Evolutionary conservation across 108 stramenopile genomes (phyloP).

Genomic region (Thalassiosira profunda): DNA sequence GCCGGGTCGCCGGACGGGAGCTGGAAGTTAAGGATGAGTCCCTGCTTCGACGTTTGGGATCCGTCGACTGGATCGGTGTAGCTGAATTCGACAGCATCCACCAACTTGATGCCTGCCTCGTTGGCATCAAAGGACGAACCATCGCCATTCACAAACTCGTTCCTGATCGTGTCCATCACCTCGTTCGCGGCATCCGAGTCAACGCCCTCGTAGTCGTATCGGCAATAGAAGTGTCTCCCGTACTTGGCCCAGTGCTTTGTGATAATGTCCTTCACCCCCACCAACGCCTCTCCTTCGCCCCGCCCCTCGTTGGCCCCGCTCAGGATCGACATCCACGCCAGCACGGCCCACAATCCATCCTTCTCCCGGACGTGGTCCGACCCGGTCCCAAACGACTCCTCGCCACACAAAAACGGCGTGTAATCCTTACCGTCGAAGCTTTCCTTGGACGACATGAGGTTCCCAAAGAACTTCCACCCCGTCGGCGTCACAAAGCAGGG

Average conservation of each 20-base stretch:
- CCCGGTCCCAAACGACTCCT: constrained; percentile 99
- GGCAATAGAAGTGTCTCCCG: constrained; percentile 98
- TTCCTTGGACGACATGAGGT: constrained; percentile 97
- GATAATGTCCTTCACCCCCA: constrained; percentile 93
- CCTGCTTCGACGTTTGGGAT: constrained; percentile 89
- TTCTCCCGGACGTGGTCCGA: constrained; percentile 99
- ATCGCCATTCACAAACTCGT: constrained; percentile 65
- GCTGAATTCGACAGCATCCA: constrained; percentile 74
- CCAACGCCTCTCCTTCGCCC: constrained; percentile 59
- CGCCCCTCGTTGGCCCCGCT: constrained; percentile 89
- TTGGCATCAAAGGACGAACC: constrained; percentile 33
- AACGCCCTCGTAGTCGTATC: constrained; percentile 99
- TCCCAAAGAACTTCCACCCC: constrained; percentile 99
- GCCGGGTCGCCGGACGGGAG: constrained; percentile 82
- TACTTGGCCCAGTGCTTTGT: constrained; percentile 93
- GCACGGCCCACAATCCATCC: constrained; percentile 99
- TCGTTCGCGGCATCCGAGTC: constrained; percentile 86
- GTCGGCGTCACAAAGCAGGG: constrained; percentile 97
- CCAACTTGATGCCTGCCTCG: constrained; percentile 69
- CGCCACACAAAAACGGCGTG: constrained; percentile 98
- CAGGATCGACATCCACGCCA: constrained; percentile 98
- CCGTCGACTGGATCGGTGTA: constrained; percentile 98
- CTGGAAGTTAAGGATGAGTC: constrained; percentile 91
- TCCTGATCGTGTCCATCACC: constrained; percentile 89
- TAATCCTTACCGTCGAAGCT: constrained; percentile 87